Percentiles rank a stretch among this genome's conserved stretches.
Evolutionary conservation across 768 basidiomycete species (phyloP).

Genomic region (Pleurotus cornucopiae): DNA sequence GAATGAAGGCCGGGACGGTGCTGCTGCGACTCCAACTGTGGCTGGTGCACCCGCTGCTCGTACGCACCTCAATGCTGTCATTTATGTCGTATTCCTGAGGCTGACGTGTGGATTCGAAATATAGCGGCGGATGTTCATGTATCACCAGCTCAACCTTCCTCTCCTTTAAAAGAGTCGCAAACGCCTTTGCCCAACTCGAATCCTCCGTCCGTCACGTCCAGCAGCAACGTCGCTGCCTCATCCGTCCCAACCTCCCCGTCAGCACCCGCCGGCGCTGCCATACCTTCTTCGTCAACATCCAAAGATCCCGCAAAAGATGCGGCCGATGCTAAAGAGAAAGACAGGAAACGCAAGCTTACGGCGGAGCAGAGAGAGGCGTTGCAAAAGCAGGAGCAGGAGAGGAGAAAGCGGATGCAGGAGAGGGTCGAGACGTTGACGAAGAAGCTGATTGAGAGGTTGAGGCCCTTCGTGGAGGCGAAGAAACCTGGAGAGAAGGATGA

Average conservation of each 20-base stretch:
- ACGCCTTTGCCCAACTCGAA: background rate
- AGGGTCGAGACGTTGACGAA: conserved; percentile 70
- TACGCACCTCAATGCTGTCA: background rate
- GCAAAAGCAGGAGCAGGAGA: conserved; percentile 75
- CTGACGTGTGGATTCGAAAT: background rate
- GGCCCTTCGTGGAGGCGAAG: conserved; percentile 90
- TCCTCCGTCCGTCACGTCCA: conserved; percentile 9
- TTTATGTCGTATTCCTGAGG: no score
- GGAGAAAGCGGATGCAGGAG: conserved; percentile 73
- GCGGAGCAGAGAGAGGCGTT: conserved; percentile 86
- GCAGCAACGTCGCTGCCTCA: conserved; percentile 2
- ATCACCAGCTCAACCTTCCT: conserved; percentile 15
- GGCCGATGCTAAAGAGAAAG: conserved; percentile 24
- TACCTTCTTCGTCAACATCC: conserved; percentile 16
- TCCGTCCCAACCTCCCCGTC: conserved; percentile 11
- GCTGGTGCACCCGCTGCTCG: conserved; percentile 16
- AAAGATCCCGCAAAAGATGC: conserved; percentile 13
- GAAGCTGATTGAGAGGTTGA: conserved; percentile 80
- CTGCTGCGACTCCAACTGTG: conserved; percentile 20
- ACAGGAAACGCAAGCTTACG: conserved; percentile 53
- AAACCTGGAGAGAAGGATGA: conserved; percentile 78
- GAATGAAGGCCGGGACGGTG: conserved; percentile 31
- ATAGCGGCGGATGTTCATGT: conserved; percentile 12
- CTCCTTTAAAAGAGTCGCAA: conserved; percentile 10
- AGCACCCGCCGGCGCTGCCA: conserved; percentile 12